Evolutionary conservation across 176 grass and related monocot genomes (phyloP).

Genomic region (sorghum (Sorghum bicolor)): Sorghum_bicolor_NCBIv3 NC_012870.2:7368501-7369000

Average conservation of each 20-base stretch:
- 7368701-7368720: not conserved
- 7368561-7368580: not conserved
- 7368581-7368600: conserved; percentile 3
- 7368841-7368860: no score
- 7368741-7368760: conserved; percentile 1
- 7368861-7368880: not conserved
- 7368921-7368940: not conserved
- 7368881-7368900: not conserved
- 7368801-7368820: not conserved
- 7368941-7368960: conserved; percentile 1
- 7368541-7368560: no score
- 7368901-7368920: conserved; percentile 4
- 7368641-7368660: conserved; percentile 9
- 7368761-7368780: conserved; percentile 3
- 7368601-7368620: conserved; percentile 3
- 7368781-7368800: not conserved
- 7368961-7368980: no score
- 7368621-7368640: not conserved
- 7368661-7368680: conserved; percentile 48
- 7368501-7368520: not conserved
- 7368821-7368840: not conserved
- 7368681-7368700: conserved; percentile 24
- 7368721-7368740: not conserved
- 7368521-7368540: no score
- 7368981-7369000: no score